A percentile compares a stretch with the other conserved stretches of the same genome.
phyloP scores from a whole-genome alignment of 371 early-diverging fungal species.

The Dinochytrium kinnereticum region DNA sequence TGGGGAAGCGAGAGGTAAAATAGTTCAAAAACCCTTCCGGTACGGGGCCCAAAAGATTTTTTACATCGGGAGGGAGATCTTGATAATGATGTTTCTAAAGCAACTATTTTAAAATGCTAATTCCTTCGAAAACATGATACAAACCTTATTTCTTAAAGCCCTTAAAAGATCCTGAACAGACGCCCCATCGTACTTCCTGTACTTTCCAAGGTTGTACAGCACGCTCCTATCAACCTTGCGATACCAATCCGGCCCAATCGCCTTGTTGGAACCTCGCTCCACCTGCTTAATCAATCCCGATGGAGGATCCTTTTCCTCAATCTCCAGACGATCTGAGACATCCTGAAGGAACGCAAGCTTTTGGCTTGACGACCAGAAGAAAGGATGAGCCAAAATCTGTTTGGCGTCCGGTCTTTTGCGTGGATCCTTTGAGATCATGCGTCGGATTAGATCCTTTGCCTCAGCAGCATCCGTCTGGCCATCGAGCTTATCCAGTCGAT shows the following conservation, averaged over 20 bases:
- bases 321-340: slow-evolving; percentile 91
- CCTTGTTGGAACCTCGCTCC: slow-evolving; percentile 65
- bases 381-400: slow-evolving; percentile 85
- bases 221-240: slow-evolving; percentile 78
- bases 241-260: slow-evolving; percentile 83
- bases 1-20: slow-evolving; percentile 90
- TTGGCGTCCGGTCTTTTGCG: slow-evolving; percentile 77
- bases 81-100: slow-evolving; percentile 92
- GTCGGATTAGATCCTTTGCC: slow-evolving; percentile 85
- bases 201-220: slow-evolving; percentile 83
- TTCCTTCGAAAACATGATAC: slow-evolving; percentile 3
- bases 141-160: slow-evolving; percentile 90
- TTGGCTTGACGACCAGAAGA: slow-evolving; percentile 88
- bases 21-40: slow-evolving; percentile 89
- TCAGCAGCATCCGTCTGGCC: slow-evolving; percentile 73
- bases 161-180: slow-evolving; percentile 87
- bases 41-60: slow-evolving; percentile 79
- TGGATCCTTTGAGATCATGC: slow-evolving; percentile 85
- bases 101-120: neutral
- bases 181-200: slow-evolving; percentile 88
- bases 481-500: slow-evolving; percentile 73
- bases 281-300: slow-evolving; percentile 66
- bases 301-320: slow-evolving; percentile 75
- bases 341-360: slow-evolving; percentile 90
- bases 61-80: slow-evolving; percentile 80